Evolutionary conservation across 176 grass and related monocot species (phyloP), one percentile per base, ranked within the genome.

Genomic region (Ensete ventricosum): DNA sequence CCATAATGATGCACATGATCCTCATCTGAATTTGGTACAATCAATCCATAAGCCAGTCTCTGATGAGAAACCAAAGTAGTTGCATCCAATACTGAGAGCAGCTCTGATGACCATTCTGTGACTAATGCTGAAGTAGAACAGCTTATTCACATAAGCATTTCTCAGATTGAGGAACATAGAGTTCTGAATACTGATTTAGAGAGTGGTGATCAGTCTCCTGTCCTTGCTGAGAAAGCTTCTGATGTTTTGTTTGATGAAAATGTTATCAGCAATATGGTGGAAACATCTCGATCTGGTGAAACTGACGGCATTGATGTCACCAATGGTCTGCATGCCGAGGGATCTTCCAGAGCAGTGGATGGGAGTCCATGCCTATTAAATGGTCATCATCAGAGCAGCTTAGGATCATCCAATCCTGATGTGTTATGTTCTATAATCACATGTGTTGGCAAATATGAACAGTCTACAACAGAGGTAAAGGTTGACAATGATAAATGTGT

Each of bases 31-130:
- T 26, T 48, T 82, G 73, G 84, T 72, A 64, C 84, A 69, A 59
- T 76, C 82, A 54, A 43, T 81, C 74, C 81, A 54, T 69, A 78
- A 54, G 68, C 65, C 81, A 78, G 62, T 87, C 81, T 87, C 76
- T 4, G 81, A 87, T 74, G 87, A 92, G 83, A 87, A 73, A 77
- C 80, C 70, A 87, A 89, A 53, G 21, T 77, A 77, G 73, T 80
- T 53, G 26, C 73, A 79, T 62, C 67, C n/a, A 69, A 58, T 83
- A 69, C 50, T 21, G 76, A 82, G 77, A 87, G 76, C 79, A 75
- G 14, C 63, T 52, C 72, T 76, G 76, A 60, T 64, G 90, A 79
- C 24, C 27, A 72, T 76, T 75, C 70, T 74, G 73, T 76, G 69
- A 69, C 57, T 20, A 75, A 81, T 73, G 54, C 62, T 70, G 79